phyloP scores from a whole-genome alignment of 1,284 basidiomycete genomes.

The Ganoderma lingzhi region DNA sequence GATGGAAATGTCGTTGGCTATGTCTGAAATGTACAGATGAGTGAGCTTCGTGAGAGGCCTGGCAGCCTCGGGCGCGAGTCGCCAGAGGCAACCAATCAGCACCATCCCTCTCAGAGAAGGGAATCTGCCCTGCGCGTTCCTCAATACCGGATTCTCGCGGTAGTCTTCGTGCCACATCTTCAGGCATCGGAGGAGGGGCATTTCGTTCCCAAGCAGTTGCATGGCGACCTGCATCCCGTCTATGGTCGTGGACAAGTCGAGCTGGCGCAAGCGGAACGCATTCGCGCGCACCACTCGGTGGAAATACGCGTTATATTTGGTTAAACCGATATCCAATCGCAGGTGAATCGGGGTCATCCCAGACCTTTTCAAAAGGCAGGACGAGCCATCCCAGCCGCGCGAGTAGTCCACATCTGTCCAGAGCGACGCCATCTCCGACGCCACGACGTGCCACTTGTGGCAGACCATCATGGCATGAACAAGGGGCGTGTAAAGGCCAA shows the following conservation, averaged over 20 bases:
- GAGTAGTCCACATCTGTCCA: constrained; percentile 4
- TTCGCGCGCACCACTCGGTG: not conserved
- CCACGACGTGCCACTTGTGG: not conserved
- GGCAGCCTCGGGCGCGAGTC: not conserved
- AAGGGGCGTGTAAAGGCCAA: not conserved
- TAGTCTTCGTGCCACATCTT: not conserved
- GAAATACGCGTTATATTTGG: not conserved
- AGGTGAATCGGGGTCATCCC: not conserved
- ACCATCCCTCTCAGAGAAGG: not conserved
- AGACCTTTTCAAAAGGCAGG: not conserved
- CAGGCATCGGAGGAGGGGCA: not conserved
- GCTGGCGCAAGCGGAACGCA: not conserved
- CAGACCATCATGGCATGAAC: not conserved
- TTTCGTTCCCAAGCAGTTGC: not conserved
- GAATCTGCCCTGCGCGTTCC: not conserved
- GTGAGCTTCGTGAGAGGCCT: not conserved
- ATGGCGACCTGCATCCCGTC: not conserved
- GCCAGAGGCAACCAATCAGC: not conserved
- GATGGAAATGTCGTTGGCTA: not conserved
- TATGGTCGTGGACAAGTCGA: not conserved
- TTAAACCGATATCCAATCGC: not conserved
- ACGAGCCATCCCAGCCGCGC: not conserved
- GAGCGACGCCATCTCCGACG: not conserved
- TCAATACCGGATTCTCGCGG: too few relatives aligned
- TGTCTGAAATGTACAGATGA: not conserved